Percentiles rank a stretch among this genome's conserved stretches.
phyloP scores from a whole-genome alignment of 148 eudicot species.

The Vaccinium vitisidaea region DNA sequence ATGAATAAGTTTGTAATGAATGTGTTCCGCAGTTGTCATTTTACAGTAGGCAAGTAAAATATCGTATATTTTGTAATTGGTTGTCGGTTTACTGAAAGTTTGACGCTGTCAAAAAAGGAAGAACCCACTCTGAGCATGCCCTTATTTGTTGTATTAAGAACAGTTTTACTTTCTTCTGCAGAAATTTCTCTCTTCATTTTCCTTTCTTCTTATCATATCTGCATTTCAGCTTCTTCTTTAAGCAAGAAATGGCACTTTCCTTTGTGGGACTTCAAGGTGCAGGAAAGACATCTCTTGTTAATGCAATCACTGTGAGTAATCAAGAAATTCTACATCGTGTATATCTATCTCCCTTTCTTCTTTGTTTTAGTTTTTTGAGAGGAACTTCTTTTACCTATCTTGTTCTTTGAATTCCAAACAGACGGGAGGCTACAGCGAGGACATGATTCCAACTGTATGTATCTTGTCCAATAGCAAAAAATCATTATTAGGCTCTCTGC shows the following conservation, averaged over 20 bases:
- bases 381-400: conserved; percentile 5
- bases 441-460: conserved; percentile 97
- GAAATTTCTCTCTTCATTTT: background rate
- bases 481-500: background rate
- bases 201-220: conserved; percentile 23
- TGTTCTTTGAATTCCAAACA: conserved; percentile 31
- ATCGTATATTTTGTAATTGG: no score
- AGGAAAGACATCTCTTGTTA: conserved; percentile 86
- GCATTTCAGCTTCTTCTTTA: conserved; percentile 65
- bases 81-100: background rate
- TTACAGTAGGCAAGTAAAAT: background rate
- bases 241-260: conserved; percentile 95
- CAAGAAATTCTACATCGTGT: background rate
- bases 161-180: background rate
- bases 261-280: conserved; percentile 92
- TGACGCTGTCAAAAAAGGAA: background rate
- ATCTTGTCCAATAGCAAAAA: conserved; percentile 13
- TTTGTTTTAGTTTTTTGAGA: background rate
- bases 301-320: no score
- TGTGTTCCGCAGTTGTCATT: background rate
- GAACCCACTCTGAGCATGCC: background rate
- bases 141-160: background rate
- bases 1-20: background rate
- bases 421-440: conserved; percentile 88
- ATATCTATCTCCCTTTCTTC: background rate